phyloP scores from a whole-genome alignment of 2,329 filamentous ascomycete species.

The Aspergillus sp. region DNA sequence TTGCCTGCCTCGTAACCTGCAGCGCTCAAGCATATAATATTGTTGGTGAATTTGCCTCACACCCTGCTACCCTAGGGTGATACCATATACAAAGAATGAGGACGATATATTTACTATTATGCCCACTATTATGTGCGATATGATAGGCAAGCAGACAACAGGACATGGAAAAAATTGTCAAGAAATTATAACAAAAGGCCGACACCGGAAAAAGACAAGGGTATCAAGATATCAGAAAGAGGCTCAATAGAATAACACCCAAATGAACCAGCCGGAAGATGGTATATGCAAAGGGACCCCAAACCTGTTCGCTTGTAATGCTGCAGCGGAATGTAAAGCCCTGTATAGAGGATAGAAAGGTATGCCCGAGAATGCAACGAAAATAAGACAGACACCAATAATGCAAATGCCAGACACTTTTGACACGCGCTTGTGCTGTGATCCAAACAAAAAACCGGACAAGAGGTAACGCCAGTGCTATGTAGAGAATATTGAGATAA shows the following conservation, averaged over 20 bases:
- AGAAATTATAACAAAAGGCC: too few relatives aligned
- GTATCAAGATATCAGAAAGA: too few relatives aligned
- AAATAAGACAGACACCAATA: conserved; percentile 1
- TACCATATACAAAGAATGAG: background rate
- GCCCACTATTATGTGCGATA: background rate
- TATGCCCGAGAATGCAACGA: conserved; percentile 6
- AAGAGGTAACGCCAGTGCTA: conserved; percentile 14
- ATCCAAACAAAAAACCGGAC: conserved; percentile 5
- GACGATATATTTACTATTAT: background rate
- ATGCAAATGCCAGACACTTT: conserved; percentile 9
- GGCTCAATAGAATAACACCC: too few relatives aligned
- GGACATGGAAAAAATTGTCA: background rate
- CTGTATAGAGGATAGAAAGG: too few relatives aligned
- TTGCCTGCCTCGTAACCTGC: too few relatives aligned
- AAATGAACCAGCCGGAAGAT: too few relatives aligned
- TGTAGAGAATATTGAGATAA: conserved; percentile 1
- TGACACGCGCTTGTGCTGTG: background rate
- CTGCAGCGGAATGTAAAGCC: too few relatives aligned
- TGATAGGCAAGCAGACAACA: background rate
- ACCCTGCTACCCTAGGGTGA: background rate
- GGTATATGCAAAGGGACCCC: too few relatives aligned
- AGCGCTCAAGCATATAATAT: too few relatives aligned
- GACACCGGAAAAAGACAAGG: too few relatives aligned
- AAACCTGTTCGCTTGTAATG: too few relatives aligned
- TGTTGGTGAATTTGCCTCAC: too few relatives aligned